A percentile compares a stretch with the other conserved stretches of the same genome.
These are phyloP conservation scores for Miscanthus lutarioriparius DNA, from an alignment of 176 grass and related monocot genomes.

Conservation along the genomic window DNA sequence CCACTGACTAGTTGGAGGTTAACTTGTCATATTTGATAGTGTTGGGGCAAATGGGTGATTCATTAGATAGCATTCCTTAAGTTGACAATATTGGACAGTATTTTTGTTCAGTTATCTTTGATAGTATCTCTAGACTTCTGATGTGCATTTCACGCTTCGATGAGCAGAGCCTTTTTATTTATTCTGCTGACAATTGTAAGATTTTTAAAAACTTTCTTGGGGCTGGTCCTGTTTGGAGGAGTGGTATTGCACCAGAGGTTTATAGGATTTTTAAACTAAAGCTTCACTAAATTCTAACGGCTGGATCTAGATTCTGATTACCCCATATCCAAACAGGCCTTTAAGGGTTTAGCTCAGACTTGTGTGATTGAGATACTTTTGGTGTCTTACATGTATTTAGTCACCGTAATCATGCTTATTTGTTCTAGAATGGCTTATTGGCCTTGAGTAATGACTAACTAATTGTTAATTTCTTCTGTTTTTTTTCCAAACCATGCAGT, in stretches of 20 bases:
- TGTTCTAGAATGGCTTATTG: background rate
- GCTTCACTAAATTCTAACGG: background rate
- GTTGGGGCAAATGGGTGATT: background rate
- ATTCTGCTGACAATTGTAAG: background rate
- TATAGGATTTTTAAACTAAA: background rate
- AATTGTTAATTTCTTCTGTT: background rate
- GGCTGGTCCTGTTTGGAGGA: background rate
- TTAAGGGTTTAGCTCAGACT: background rate
- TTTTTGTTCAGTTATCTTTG: constrained; percentile 12
- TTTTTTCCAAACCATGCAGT: background rate
- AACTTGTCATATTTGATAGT: background rate
- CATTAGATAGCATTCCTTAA: background rate
- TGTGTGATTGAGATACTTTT: constrained; percentile 19
- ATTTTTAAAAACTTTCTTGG: background rate
- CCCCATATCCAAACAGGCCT: background rate
- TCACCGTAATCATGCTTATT: constrained; percentile 24
- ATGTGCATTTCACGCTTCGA: constrained; percentile 1
- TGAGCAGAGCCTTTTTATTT: background rate
- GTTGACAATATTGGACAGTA: background rate
- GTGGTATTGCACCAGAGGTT: background rate
- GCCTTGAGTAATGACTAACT: background rate
- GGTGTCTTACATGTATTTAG: too few relatives aligned
- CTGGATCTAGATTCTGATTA: background rate
- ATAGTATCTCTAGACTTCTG: background rate
- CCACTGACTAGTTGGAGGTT: background rate